Percentiles rank a stretch among this genome's conserved stretches.
Conservation (phyloP, 2,329 filamentous ascomycete species). For the Phoma sp. region DNA sequence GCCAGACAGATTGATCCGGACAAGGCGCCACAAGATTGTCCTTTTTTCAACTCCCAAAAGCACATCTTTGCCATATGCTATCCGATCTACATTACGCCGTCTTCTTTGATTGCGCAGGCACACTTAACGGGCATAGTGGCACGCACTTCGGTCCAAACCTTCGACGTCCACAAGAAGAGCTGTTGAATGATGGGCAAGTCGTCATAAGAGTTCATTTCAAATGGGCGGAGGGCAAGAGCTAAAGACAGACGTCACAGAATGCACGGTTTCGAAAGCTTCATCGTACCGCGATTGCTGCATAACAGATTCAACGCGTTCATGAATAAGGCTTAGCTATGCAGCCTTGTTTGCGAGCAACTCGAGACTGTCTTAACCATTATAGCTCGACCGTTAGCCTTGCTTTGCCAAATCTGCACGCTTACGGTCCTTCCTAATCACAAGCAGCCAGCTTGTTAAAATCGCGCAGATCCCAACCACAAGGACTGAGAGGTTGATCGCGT, state of each 20-base stretch:
- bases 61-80: neutral
- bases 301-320: neutral
- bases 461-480: conserved; percentile 26
- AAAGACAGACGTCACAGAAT: neutral
- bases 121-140: neutral
- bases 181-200: neutral
- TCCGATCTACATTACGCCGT: neutral
- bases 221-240: neutral
- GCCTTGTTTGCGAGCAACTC: neutral
- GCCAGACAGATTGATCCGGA: neutral
- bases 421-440: conserved; percentile 19
- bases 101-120: neutral
- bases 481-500: conserved; percentile 27
- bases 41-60: neutral
- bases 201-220: neutral
- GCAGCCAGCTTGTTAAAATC: conserved; percentile 23
- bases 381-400: neutral
- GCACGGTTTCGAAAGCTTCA: neutral
- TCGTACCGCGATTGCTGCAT: neutral
- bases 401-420: conserved; percentile 3
- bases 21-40: neutral
- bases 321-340: conserved; percentile 2
- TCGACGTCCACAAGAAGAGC: neutral
- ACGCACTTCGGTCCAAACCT: neutral
- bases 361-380: neutral